Evolutionary conservation across 306 rosid species (phyloP).

Genomic region (Hippophae tibetana): DNA sequence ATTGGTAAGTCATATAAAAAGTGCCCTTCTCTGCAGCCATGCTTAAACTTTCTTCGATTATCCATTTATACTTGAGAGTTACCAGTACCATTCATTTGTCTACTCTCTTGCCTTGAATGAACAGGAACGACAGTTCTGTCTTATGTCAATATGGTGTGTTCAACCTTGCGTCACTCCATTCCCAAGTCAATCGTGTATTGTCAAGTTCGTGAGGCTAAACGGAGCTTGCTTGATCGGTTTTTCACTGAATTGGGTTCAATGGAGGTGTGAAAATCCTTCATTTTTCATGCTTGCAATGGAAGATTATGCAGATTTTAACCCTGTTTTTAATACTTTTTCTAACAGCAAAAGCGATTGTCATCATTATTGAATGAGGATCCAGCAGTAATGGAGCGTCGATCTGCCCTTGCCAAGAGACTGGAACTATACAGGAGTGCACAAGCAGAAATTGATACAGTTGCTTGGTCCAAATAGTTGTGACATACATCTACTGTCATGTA

Average conservation of each 20-base stretch:
- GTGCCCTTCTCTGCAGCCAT: neutral
- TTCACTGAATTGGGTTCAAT: conserved; percentile 71
- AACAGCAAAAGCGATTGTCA: conserved; percentile 63
- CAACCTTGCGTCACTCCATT: conserved; percentile 65
- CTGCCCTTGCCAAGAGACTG: conserved; percentile 67
- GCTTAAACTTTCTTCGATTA: neutral
- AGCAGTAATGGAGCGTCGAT: conserved; percentile 76
- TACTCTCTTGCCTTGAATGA: conserved; percentile 2
- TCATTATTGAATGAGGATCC: conserved; percentile 89
- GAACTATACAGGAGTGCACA: conserved; percentile 87
- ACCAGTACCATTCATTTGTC: neutral
- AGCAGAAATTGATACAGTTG: conserved; percentile 77
- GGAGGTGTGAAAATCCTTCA: conserved; percentile 39
- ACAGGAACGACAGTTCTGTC: conserved; percentile 74
- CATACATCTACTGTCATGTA: conserved; percentile 2
- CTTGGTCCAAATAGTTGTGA: conserved; percentile 71
- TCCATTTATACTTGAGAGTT: neutral
- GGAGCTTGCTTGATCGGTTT: conserved; percentile 74
- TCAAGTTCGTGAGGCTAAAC: conserved; percentile 90
- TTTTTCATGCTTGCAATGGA: neutral
- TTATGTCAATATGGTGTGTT: conserved; percentile 77
- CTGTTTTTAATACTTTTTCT: neutral
- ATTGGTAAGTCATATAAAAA: conserved; percentile 41
- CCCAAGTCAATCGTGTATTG: conserved; percentile 81
- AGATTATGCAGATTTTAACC: neutral